Base-by-base conservation (phyloP, 1,284 basidiomycete species). In the Ustilago curta region DNA sequence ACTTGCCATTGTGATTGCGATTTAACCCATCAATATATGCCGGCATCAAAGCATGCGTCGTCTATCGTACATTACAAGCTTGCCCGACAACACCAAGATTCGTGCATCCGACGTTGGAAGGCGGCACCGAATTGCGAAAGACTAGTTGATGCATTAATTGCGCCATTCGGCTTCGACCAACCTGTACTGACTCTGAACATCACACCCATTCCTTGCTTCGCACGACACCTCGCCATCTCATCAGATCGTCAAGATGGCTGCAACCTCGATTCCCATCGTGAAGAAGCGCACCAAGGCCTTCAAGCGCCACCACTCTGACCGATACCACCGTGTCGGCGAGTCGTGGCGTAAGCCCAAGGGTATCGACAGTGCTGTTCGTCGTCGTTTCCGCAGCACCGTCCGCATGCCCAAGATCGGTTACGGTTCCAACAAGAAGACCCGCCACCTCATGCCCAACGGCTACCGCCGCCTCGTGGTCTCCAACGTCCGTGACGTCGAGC, bases 391-490 rank as follows among this genome's bases (percentile, higher is more conserved):
- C 68, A 75, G 83, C 59, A 71, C 65, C 23, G 65, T 72, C 37
- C 67, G 79, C 62, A 83, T 83, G 81, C 81, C 81, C 75, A 84
- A 82, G 77, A 84, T 84, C 55, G 83, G 83, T 60, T 84, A 82
- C 80, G 83, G 83, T 59, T 82, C 79, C 62, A 84, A 84, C 83
- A 84, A 84, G 81, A 84, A 84, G 83, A 84, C 83, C 49, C 79
- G 83, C 42, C 82, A 84, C 76, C 69, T 84, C 23, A 79, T 84
- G 78, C 83, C 83, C 65, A 84, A 81, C 80, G 83, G 83, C 42
- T 84, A 79, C 82, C 80, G 82, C 55, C 83, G 83, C 52, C 76
- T 84, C 25, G 80, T 84, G 37, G 83, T 84, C 57, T 76, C 74
- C 58, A 84, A 84, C 80, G 50, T 68, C 59, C 78, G 68, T 45